Base-by-base conservation (phyloP, 2,329 filamentous ascomycete species). In the Fusarium mundagurra region DNA sequence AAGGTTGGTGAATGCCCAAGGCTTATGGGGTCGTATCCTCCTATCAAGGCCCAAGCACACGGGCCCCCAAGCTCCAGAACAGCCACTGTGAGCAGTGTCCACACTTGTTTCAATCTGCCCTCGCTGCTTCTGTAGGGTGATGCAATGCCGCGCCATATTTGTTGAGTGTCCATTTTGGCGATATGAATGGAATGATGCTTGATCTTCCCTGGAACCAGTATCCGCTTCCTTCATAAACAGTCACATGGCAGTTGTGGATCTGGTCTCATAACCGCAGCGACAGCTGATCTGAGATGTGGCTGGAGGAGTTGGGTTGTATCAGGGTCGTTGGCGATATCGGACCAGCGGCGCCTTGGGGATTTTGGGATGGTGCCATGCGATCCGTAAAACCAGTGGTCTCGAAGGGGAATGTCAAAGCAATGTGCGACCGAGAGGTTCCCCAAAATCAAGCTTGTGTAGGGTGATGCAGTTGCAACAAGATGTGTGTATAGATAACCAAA, bases 1-100 rank as follows among this genome's bases (percentile, higher is more conserved):
- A 73, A 74, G 73, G 66, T 75, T 73, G 66, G 64, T 73, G 72
- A 75, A 73, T 75, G 72, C 69, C 73, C 73, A 75, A 75, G 38
- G 71, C 61, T 71, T 75, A 67, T 75, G 72, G 72, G 67, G 69
- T 53, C 61, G 29, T 53, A 53, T 53, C 65, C 55, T 73, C 65
- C 69, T 75, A 75, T 73, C 72, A 75, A 73, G 22, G 72, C 69
- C 72, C 61, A 73, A 75, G 59, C 69, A 69, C 72, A 71, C 51
- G 60, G 58, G 45, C 55, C 72, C 58, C 43, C 38, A 39, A 67
- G 59, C 43, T 65, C 65, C 68, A 63, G 47, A 50, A 57, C 47
- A 58, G 62, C 69, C 51, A 64, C 62, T 53, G 67, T 50, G 64
- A 74, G 61, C 61, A 75, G 67, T 74, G 67, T 68, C 75, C 76